A percentile compares a stretch with the other conserved stretches of the same genome.
Evolutionary conservation across 805 yeast genomes (phyloP).

Genomic region (Tanozyma kutaoensis): DNA sequence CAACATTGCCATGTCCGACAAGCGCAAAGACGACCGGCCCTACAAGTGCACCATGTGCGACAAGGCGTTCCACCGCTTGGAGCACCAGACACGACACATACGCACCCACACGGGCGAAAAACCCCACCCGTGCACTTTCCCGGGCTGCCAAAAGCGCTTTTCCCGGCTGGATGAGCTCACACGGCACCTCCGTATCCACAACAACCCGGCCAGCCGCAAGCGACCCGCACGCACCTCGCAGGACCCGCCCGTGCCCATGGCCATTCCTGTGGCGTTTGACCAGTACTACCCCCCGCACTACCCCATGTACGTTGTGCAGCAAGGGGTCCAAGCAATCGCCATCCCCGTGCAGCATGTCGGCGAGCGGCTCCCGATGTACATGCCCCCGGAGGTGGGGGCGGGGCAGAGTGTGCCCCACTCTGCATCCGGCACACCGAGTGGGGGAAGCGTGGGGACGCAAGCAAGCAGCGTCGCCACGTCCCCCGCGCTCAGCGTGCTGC

Average conservation of each 20-base stretch:
- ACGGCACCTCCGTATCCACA: conserved; percentile 72
- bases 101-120: conserved; percentile 91
- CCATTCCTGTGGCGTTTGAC: conserved; percentile 18
- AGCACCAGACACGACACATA: conserved; percentile 85
- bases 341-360: conserved; percentile 3
- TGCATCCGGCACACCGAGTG: conserved; percentile 1
- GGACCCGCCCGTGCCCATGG: not conserved
- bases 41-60: conserved; percentile 77
- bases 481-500: too few relatives aligned
- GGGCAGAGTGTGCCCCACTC: too few relatives aligned
- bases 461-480: not conserved
- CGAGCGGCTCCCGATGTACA: not conserved
- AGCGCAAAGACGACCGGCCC: too few relatives aligned
- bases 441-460: conserved; percentile 1
- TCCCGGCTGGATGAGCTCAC: conserved; percentile 78
- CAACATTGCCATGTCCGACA: too few relatives aligned
- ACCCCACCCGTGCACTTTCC: conserved; percentile 74
- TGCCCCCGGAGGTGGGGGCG: not conserved
- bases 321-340: conserved; percentile 3
- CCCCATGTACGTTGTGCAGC: conserved; percentile 23
- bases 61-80: conserved; percentile 77
- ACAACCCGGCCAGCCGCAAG: conserved; percentile 27
- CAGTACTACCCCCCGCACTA: conserved; percentile 16
- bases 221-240: too few relatives aligned
- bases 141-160: conserved; percentile 75